Evolutionary conservation across 2,329 filamentous ascomycete genomes (phyloP), one percentile per base, ranked within the genome.

Genomic region (Arthroderma sp.): DNA sequence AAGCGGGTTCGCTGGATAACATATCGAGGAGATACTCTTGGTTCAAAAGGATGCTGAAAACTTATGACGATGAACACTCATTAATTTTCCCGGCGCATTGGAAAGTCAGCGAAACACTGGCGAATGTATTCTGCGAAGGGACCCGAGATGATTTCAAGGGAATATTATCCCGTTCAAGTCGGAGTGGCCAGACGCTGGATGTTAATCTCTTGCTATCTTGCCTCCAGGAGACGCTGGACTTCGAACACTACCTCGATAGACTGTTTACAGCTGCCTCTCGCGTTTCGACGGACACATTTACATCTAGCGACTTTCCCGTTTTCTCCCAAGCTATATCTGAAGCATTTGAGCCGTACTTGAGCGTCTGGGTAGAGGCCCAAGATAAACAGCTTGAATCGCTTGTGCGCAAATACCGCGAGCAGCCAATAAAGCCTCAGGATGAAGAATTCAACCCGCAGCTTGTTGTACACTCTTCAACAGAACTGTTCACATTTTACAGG

Each of bases 401-500:
- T 65, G 85, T 98, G 51, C 87, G 87, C 0, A 86, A 80, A 60
- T 96, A 96, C 64, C 85, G 83, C 52, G 77, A 74, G 48, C 86
- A 94, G 54, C 83, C 86, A 0, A 72, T 94, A 2, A 74, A 87
- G 36, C 79, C 85, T 3, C 69, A 75, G 0, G 91, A 95, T 52
- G 91, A 98, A 54, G 91, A 98, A 45, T 96, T 96, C 61, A 85
- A 85, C 36, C 73, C 84, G 0, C 85, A 94, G 60, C 80, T 85
- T 38, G 89, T 98, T 46, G 89, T 95, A 47, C 74, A 83, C 1
- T 96, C 91, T 0, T 94, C 91, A 3, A 95, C 94, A 38, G 91
- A 98, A 59, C 75, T 98, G 0, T 98, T 98, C 65, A 86, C 94
- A 57, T 94, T 95, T 60, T 98, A 98, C 66, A 86, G 94, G 49